These are phyloP conservation scores for Coelastrella sp. DNA, from an alignment of 139 green algal species.

Conservation along the genomic window DNA sequence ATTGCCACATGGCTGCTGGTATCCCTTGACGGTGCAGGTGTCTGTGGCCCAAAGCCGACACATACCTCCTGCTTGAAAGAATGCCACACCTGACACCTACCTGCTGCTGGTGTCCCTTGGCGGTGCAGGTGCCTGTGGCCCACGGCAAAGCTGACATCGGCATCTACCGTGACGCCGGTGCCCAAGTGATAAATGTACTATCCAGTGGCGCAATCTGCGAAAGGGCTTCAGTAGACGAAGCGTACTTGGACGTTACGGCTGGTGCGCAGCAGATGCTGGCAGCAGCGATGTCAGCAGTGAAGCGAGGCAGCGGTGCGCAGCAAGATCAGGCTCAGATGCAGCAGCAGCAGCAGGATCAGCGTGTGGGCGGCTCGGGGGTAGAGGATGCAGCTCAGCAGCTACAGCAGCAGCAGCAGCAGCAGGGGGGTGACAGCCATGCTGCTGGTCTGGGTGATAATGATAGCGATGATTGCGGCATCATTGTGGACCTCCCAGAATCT, in stretches of 20 bases:
- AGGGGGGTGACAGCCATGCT: not conserved
- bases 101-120: too few relatives aligned
- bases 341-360: not conserved
- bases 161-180: slow-evolving; percentile 76
- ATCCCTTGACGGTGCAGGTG: too few relatives aligned
- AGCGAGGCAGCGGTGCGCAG: not conserved
- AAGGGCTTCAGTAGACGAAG: slow-evolving; percentile 88
- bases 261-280: slow-evolving; percentile 62
- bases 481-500: slow-evolving; percentile 28
- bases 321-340: not conserved
- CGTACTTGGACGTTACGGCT: slow-evolving; percentile 84
- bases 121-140: slow-evolving; percentile 80
- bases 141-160: slow-evolving; percentile 90
- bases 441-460: too few relatives aligned
- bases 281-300: slow-evolving; percentile 13
- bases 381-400: not conserved
- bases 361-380: not conserved
- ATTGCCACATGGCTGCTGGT: too few relatives aligned
- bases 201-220: slow-evolving; percentile 63
- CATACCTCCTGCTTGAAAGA: too few relatives aligned
- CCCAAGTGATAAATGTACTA: slow-evolving; percentile 49
- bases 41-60: too few relatives aligned
- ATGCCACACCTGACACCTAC: too few relatives aligned
- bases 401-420: not conserved
- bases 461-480: too few relatives aligned